A percentile compares a stretch with the other conserved stretches of the same genome.
phyloP scores from a whole-genome alignment of 1,139 yeast species.

The Diutina catenulata region DNA sequence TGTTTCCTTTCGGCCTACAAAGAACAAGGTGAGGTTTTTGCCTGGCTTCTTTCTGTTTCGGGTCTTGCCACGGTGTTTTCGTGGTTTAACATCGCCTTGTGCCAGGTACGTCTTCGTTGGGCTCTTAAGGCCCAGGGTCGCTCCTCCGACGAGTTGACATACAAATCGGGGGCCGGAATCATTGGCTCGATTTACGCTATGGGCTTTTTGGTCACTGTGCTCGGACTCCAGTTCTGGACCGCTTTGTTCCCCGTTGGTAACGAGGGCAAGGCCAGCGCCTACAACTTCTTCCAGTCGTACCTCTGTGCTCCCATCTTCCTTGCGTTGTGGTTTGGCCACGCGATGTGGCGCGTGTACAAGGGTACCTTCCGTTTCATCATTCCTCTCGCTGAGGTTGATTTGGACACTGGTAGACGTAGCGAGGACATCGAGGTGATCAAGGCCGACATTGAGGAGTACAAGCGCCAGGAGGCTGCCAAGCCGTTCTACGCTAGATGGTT shows the following conservation, averaged over 20 bases:
- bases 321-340: neutral
- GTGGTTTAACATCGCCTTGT: conserved; percentile 2
- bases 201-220: neutral
- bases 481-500: conserved; percentile 3
- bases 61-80: conserved; percentile 2
- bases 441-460: conserved; percentile 25
- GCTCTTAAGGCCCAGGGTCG: conserved; percentile 4
- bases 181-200: conserved; percentile 2
- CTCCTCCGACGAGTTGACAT: conserved; percentile 1
- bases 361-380: conserved; percentile 23
- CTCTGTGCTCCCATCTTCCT: conserved; percentile 2
- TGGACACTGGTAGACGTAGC: conserved; percentile 25
- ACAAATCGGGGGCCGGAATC: neutral
- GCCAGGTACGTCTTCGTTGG: conserved; percentile 3
- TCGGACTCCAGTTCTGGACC: conserved; percentile 3
- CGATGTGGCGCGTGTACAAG: neutral
- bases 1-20: conserved; percentile 1
- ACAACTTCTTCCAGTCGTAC: conserved; percentile 1
- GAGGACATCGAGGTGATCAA: conserved; percentile 12
- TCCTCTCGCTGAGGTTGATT: conserved; percentile 28
- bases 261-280: neutral
- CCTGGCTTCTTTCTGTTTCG: conserved; percentile 3
- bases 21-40: neutral
- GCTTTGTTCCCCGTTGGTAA: conserved; percentile 3
- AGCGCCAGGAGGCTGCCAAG: conserved; percentile 15